Conservation (phyloP, 352 stramenopile genomes). For the Pythium phragmitis region DNA sequence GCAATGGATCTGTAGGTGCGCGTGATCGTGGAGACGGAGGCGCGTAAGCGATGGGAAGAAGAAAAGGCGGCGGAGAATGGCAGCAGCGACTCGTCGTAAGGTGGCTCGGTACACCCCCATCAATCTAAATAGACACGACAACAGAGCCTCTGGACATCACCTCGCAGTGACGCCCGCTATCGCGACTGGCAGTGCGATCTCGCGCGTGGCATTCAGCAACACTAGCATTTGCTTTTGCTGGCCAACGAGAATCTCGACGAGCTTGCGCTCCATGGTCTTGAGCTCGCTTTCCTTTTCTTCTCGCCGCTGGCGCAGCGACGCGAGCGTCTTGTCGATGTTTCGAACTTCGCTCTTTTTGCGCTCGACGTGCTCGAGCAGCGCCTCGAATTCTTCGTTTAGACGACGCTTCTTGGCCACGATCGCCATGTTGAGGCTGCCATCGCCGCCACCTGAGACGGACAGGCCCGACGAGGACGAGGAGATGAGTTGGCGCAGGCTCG, state of each 20-base stretch:
- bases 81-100: not conserved
- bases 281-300: constrained; percentile 82
- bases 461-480: constrained; percentile 23
- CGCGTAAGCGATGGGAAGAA: constrained; percentile 55
- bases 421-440: constrained; percentile 53
- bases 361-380: constrained; percentile 69
- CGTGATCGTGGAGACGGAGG: constrained; percentile 59
- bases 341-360: constrained; percentile 61
- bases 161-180: constrained; percentile 7
- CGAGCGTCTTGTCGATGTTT: constrained; percentile 62
- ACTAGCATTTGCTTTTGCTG: constrained; percentile 80
- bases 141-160: not conserved
- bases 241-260: constrained; percentile 82
- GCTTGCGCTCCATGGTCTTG: constrained; percentile 70
- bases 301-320: constrained; percentile 42
- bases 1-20: constrained; percentile 30
- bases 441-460: constrained; percentile 15
- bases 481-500: constrained; percentile 59
- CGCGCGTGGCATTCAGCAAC: constrained; percentile 44
- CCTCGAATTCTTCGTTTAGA: constrained; percentile 82
- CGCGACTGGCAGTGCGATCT: constrained; percentile 29
- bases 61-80: constrained; percentile 27
- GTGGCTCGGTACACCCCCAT: constrained; percentile 7
- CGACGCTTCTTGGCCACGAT: constrained; percentile 73
- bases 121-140: not conserved